phyloP scores from a whole-genome alignment of 352 stramenopile species.

The Globisporangium camurandrum region DNA sequence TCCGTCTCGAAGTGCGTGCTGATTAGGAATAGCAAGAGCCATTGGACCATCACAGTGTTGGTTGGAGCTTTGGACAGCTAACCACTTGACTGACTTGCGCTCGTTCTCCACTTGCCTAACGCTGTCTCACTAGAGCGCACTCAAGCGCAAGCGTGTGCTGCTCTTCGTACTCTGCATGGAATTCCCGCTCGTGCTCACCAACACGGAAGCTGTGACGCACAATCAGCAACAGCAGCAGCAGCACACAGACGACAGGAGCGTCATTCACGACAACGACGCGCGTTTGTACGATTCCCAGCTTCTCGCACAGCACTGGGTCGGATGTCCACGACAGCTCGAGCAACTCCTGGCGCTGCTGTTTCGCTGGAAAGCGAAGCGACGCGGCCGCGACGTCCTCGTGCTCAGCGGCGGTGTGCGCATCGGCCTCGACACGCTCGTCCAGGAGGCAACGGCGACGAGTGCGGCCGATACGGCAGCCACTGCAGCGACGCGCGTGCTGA shows the following conservation, averaged over 20 bases:
- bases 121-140: conserved; percentile 22
- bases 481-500: conserved; percentile 11
- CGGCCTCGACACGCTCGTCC: conserved; percentile 54
- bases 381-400: conserved; percentile 55
- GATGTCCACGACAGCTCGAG: conserved; percentile 56
- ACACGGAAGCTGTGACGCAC: conserved; percentile 30
- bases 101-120: neutral
- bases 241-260: too few species aligned
- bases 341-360: conserved; percentile 65
- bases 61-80: too few species aligned
- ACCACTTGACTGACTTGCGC: neutral
- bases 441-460: conserved; percentile 20
- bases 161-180: conserved; percentile 61
- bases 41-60: too few species aligned
- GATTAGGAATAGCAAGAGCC: too few species aligned
- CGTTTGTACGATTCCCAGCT: conserved; percentile 47
- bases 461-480: conserved; percentile 8
- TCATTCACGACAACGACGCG: too few species aligned
- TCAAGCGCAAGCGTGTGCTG: conserved; percentile 60
- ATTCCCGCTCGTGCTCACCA: conserved; percentile 55
- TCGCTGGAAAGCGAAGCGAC: conserved; percentile 65
- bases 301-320: conserved; percentile 58
- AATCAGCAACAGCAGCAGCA: conserved; percentile 23
- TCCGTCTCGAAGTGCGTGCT: conserved; percentile 40
- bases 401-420: conserved; percentile 61